Conservation (phyloP, 2,329 filamentous ascomycete species). For the Hypoxylon rubiginosum region DNA sequence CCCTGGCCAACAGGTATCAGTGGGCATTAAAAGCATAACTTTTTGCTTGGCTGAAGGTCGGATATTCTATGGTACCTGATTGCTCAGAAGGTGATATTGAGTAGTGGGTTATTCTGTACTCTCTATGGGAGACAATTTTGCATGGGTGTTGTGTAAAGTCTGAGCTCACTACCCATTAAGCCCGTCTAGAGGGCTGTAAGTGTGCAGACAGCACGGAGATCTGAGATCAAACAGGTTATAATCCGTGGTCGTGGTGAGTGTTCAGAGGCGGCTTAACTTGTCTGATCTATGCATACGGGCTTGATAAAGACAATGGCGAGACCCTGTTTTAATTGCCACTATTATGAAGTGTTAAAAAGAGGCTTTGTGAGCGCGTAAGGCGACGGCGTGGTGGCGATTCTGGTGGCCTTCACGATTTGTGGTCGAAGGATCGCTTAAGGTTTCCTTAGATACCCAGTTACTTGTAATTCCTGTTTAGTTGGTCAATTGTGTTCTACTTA, state of each 20-base stretch:
- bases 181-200: no score
- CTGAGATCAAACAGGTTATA: no score
- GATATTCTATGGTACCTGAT: neutral
- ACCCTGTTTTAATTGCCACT: neutral
- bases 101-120: neutral
- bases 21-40: conserved; percentile 5
- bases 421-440: neutral
- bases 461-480: neutral
- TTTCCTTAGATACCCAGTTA: neutral
- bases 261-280: neutral
- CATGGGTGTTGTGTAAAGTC: no score
- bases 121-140: neutral
- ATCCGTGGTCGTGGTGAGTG: no score
- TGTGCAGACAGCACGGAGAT: no score
- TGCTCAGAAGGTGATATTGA: neutral
- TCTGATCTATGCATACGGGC: neutral
- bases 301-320: neutral
- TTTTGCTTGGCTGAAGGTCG: neutral
- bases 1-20: conserved; percentile 5
- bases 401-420: neutral
- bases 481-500: neutral
- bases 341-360: neutral
- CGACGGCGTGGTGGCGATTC: neutral
- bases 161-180: no score
- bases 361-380: neutral